Conservation (phyloP, 495 filamentous ascomycete species). For the Sordaria brevicollis region DNA sequence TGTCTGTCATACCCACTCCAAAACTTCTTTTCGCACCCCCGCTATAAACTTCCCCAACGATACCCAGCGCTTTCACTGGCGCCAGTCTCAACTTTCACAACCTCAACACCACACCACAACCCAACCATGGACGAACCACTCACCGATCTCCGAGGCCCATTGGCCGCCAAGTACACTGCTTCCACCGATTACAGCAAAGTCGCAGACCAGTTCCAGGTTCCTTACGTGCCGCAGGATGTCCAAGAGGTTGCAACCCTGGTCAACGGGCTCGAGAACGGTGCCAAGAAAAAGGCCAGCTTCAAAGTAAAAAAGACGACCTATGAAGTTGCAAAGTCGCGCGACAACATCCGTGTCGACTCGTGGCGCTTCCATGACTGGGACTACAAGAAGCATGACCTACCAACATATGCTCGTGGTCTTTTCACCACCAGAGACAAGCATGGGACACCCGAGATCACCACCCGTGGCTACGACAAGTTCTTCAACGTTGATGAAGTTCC, state of each 20-base stretch:
- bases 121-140: conserved; percentile 9
- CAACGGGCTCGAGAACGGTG: conserved; percentile 43
- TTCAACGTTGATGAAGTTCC: conserved; percentile 81
- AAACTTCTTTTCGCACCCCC: conserved; percentile 3
- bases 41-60: conserved; percentile 1
- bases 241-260: conserved; percentile 51
- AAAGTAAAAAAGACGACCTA: conserved; percentile 66
- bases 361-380: conserved; percentile 94
- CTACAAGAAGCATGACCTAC: conserved; percentile 75
- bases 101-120: conserved; percentile 1
- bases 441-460: conserved; percentile 62
- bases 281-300: conserved; percentile 44
- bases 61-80: background rate
- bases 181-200: conserved; percentile 23
- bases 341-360: conserved; percentile 62
- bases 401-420: conserved; percentile 83
- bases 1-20: conserved; percentile 2
- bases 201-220: conserved; percentile 23
- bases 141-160: background rate
- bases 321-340: conserved; percentile 44
- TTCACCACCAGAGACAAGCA: conserved; percentile 64
- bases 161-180: conserved; percentile 15
- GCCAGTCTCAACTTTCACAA: background rate
- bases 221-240: conserved; percentile 53
- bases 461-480: conserved; percentile 96